Conservation (phyloP, 164 flowering plant genomes). For the Tetracentron sinense region DNA sequence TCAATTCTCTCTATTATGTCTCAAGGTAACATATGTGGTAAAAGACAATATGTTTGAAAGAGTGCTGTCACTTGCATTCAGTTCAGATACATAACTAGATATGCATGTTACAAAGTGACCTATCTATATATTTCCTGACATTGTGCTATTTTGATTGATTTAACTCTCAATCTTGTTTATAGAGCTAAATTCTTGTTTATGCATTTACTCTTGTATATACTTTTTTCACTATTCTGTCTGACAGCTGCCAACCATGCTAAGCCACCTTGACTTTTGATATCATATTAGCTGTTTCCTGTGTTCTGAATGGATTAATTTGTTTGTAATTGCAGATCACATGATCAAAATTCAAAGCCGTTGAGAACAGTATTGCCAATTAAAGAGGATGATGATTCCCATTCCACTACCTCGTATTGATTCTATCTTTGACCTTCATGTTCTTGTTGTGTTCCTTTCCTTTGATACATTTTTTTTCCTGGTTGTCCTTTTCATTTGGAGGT, state of each 20-base stretch:
- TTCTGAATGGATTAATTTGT: conserved; percentile 1
- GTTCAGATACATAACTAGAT: background rate
- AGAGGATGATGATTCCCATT: conserved; percentile 57
- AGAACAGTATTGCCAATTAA: conserved; percentile 20
- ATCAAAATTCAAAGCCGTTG: conserved; percentile 25
- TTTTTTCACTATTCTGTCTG: too few relatives aligned
- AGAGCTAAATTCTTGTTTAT: too few relatives aligned
- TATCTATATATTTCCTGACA: background rate
- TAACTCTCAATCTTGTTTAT: background rate
- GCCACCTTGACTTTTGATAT: background rate
- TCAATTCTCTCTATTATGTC: background rate
- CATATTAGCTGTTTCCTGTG: background rate
- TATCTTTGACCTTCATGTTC: conserved; percentile 3
- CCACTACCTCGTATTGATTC: conserved; percentile 55
- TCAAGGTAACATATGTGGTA: background rate
- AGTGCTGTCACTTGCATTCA: background rate
- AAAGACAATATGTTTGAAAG: too few relatives aligned
- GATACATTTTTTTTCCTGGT: background rate
- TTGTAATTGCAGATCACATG: conserved; percentile 32
- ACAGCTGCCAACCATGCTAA: background rate
- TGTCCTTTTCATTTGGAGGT: background rate
- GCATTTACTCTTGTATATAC: too few relatives aligned
- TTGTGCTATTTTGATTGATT: too few relatives aligned
- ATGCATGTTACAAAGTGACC: background rate
- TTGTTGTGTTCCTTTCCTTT: background rate